Conservation (phyloP, 352 stramenopile species). For the Globisporangium cederbergense region DNA sequence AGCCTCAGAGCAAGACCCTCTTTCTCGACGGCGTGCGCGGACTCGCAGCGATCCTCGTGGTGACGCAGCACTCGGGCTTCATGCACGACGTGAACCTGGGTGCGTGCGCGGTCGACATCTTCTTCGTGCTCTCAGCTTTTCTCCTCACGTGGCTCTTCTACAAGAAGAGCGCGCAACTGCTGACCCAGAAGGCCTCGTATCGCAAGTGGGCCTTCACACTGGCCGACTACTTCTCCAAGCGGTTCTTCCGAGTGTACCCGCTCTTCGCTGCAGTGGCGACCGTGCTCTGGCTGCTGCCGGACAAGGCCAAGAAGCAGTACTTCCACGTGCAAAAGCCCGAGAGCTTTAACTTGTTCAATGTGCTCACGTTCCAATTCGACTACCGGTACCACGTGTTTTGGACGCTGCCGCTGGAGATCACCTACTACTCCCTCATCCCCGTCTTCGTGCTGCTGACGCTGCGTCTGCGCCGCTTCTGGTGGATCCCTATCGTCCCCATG, state of each 20-base stretch:
- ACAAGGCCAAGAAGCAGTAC: slow-evolving; percentile 26
- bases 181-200: slow-evolving; percentile 11
- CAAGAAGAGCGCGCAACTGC: slow-evolving; percentile 17
- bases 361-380: slow-evolving; percentile 24
- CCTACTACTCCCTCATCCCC: slow-evolving; percentile 38
- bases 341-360: slow-evolving; percentile 30
- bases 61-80: neutral
- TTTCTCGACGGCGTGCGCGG: neutral
- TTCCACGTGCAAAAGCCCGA: slow-evolving; percentile 20
- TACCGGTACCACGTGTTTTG: slow-evolving; percentile 46
- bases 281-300: slow-evolving; percentile 31
- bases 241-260: slow-evolving; percentile 54
- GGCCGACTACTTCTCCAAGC: slow-evolving; percentile 44
- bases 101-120: neutral
- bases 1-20: neutral
- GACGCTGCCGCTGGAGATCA: slow-evolving; percentile 46
- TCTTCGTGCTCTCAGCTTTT: neutral
- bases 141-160: neutral
- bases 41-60: neutral
- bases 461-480: slow-evolving; percentile 16
- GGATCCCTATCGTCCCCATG: slow-evolving; percentile 19
- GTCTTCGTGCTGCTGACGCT: slow-evolving; percentile 22
- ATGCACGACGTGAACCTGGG: neutral
- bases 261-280: slow-evolving; percentile 36
- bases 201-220: slow-evolving; percentile 18